Evolutionary conservation across 441 rosid species (phyloP).

Genomic region (Corymbia citriodora): DNA sequence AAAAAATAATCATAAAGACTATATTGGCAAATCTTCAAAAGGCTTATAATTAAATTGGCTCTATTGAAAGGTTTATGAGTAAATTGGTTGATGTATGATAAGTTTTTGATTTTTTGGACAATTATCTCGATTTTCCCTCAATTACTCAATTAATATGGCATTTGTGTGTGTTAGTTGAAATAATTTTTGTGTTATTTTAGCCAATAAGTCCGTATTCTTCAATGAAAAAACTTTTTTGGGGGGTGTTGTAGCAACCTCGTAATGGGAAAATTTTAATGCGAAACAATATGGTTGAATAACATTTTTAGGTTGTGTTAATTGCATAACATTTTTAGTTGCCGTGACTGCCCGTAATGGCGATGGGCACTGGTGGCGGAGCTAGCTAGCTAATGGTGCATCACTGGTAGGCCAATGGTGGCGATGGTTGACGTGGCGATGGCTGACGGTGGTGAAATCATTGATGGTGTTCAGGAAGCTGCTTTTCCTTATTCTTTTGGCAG

Average conservation of each 20-base stretch:
- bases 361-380: background rate
- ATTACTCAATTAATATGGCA: background rate
- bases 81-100: background rate
- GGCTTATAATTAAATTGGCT: background rate
- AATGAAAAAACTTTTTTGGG: background rate
- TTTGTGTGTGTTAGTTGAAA: background rate
- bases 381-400: background rate
- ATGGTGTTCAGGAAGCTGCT: background rate
- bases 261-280: background rate
- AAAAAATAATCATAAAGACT: rapidly evolving
- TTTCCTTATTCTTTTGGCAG: background rate
- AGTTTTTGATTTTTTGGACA: background rate
- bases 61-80: background rate
- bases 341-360: background rate
- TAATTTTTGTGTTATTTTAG: background rate
- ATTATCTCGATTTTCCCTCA: background rate
- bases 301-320: background rate
- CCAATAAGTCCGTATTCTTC: background rate
- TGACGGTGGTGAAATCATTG: background rate
- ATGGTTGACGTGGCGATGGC: background rate
- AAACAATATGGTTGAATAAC: too few relatives aligned
- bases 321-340: background rate
- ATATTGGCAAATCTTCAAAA: background rate
- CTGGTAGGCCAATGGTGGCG: background rate
- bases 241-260: background rate